These are phyloP conservation scores for Globisporangium takayamanum DNA, from an alignment of 352 stramenopile genomes.

Conservation along the genomic window DNA sequence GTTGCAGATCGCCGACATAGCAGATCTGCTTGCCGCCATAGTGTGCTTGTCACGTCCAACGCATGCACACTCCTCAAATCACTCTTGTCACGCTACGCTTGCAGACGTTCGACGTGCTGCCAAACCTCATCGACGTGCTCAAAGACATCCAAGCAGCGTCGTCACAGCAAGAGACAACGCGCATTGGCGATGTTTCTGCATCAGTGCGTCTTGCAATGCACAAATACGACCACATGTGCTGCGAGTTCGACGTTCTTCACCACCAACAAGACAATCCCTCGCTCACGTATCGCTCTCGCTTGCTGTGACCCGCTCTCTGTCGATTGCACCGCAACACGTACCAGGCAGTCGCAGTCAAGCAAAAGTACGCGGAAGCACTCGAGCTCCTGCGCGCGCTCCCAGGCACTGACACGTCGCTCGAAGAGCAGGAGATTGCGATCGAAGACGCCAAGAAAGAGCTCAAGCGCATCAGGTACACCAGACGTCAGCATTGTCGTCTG, in stretches of 20 bases:
- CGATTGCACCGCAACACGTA: background rate
- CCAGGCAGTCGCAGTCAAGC: slow-evolving; percentile 66
- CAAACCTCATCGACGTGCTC: slow-evolving; percentile 78
- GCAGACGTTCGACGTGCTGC: slow-evolving; percentile 76
- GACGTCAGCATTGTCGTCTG: background rate
- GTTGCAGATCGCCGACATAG: background rate
- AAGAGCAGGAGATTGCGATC: slow-evolving; percentile 72
- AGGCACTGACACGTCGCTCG: slow-evolving; percentile 70
- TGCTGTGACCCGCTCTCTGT: background rate
- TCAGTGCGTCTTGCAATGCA: slow-evolving; percentile 30
- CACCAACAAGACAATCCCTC: background rate
- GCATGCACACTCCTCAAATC: background rate
- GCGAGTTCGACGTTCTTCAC: too few species aligned
- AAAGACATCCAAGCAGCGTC: slow-evolving; percentile 78
- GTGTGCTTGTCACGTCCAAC: background rate
- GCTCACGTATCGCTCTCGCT: background rate
- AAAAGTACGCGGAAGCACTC: slow-evolving; percentile 68
- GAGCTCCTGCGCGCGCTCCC: slow-evolving; percentile 62
- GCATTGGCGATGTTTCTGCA: slow-evolving; percentile 73
- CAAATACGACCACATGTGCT: background rate
- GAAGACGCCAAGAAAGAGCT: slow-evolving; percentile 60
- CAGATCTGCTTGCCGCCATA: background rate
- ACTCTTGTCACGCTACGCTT: background rate
- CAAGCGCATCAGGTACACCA: slow-evolving; percentile 64
- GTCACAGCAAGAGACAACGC: slow-evolving; percentile 67